These are phyloP conservation scores for Microsporum ferrugineum DNA, from an alignment of 2,329 filamentous ascomycete genomes.

Conservation along the genomic window DNA sequence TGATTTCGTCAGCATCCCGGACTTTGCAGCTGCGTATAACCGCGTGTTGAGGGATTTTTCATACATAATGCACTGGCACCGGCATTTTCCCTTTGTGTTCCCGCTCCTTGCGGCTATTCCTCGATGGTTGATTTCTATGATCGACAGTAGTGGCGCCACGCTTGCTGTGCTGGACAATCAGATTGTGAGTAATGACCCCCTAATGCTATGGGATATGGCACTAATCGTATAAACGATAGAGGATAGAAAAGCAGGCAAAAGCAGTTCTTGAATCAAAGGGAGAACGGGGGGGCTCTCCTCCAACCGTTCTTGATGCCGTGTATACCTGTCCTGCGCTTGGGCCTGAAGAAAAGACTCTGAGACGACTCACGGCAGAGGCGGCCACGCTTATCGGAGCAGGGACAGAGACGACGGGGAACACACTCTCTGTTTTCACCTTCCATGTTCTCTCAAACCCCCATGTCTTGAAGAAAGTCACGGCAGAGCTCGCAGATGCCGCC, in stretches of 20 bases:
- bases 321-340: background rate
- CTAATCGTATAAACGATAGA: background rate
- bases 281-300: background rate
- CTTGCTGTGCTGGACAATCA: background rate
- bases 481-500: background rate
- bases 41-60: background rate
- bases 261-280: background rate
- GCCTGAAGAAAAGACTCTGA: conserved; percentile 16
- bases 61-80: conserved; percentile 10
- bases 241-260: background rate
- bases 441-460: conserved; percentile 7
- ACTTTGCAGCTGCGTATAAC: background rate
- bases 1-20: background rate
- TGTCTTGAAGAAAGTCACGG: conserved; percentile 7
- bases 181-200: background rate
- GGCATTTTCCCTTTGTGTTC: conserved; percentile 15
- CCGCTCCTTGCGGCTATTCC: conserved; percentile 18
- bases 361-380: conserved; percentile 23
- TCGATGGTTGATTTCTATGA: conserved; percentile 16
- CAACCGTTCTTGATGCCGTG: background rate
- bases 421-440: conserved; percentile 16
- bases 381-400: conserved; percentile 24
- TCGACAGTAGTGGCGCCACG: conserved; percentile 2
- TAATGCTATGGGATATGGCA: background rate
- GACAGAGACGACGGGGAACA: conserved; percentile 22